Percentiles rank a stretch among this genome's conserved stretches.
phyloP scores from a whole-genome alignment of 495 filamentous ascomycete genomes.

The Aspergillus conjunctus region DNA sequence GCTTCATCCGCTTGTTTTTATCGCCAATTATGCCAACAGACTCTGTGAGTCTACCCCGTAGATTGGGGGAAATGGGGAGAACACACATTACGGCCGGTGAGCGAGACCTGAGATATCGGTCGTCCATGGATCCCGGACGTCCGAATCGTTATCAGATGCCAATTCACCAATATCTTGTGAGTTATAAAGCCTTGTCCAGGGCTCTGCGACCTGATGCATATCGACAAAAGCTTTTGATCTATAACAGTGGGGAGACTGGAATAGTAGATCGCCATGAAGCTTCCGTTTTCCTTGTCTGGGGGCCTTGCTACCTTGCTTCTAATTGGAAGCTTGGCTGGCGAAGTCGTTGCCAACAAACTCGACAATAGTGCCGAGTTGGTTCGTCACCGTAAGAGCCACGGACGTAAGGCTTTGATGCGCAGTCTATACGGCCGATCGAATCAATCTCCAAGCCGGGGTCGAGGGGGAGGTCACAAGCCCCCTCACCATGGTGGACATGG shows the following conservation, averaged over 20 bases:
- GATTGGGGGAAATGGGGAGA: neutral
- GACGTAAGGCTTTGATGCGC: constrained; percentile 17
- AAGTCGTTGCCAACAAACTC: constrained; percentile 18
- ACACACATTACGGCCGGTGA: neutral
- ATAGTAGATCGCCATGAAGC: constrained; percentile 15
- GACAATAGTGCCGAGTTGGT: constrained; percentile 10
- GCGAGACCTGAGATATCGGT: neutral
- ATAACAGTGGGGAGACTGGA: neutral
- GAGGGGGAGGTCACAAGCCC: constrained; percentile 2
- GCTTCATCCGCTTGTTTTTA: neutral
- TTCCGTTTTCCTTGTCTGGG: constrained; percentile 16
- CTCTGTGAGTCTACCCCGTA: neutral
- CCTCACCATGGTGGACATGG: neutral
- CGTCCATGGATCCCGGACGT: neutral
- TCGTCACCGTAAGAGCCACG: constrained; percentile 12
- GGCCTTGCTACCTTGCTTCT: constrained; percentile 20
- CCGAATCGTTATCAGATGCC: neutral
- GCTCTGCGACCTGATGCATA: neutral
- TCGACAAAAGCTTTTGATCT: neutral
- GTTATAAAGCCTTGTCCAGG: constrained; percentile 7
- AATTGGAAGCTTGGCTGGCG: constrained; percentile 15
- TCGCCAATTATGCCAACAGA: neutral
- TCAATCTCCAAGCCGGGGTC: constrained; percentile 10
- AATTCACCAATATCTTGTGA: neutral
- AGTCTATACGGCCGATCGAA: constrained; percentile 17